A percentile compares a stretch with the other conserved stretches of the same genome.
Evolutionary conservation across 805 yeast species (phyloP).

Genomic region (Lipomyces anomalus): DNA sequence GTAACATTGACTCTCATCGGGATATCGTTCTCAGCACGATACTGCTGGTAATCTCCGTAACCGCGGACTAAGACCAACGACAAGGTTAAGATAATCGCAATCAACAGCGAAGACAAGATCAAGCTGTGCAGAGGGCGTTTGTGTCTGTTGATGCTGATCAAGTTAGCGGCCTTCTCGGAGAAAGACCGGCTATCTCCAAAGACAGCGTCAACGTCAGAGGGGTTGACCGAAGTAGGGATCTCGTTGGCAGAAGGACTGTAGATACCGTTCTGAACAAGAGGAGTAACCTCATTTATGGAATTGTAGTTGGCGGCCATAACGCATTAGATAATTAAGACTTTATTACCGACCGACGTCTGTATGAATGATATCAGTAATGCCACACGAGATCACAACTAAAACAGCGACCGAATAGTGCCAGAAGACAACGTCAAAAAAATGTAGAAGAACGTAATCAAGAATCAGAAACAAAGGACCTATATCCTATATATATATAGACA

Average conservation of each 20-base stretch:
- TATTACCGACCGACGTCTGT: no score
- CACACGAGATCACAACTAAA: no score
- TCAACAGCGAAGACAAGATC: slow-evolving; percentile 16
- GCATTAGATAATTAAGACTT: no score
- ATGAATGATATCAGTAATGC: no score
- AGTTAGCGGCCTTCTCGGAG: slow-evolving; percentile 22
- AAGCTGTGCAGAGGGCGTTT: slow-evolving; percentile 22
- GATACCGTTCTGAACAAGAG: slow-evolving; percentile 4
- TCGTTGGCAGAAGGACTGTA: slow-evolving; percentile 1
- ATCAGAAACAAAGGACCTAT: no score
- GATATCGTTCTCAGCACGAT: slow-evolving; percentile 18
- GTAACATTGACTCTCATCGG: slow-evolving; percentile 23
- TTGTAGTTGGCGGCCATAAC: slow-evolving; percentile 17
- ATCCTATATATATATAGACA: no score
- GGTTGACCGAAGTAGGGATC: slow-evolving; percentile 10
- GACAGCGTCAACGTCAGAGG: slow-evolving; percentile 17
- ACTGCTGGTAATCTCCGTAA: slow-evolving; percentile 19
- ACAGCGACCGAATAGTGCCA: no score
- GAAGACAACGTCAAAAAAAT: no score
- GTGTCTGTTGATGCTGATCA: slow-evolving; percentile 22
- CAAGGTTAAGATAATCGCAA: slow-evolving; percentile 16
- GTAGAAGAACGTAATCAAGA: no score
- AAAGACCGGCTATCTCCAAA: slow-evolving; percentile 16
- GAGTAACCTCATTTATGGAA: slow-evolving; percentile 17
- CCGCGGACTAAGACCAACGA: slow-evolving; percentile 20